Evolutionary conservation across 345 rosid genomes (phyloP), one percentile per base, ranked within the genome.

Genomic region (Capsella bursapastoris): DNA sequence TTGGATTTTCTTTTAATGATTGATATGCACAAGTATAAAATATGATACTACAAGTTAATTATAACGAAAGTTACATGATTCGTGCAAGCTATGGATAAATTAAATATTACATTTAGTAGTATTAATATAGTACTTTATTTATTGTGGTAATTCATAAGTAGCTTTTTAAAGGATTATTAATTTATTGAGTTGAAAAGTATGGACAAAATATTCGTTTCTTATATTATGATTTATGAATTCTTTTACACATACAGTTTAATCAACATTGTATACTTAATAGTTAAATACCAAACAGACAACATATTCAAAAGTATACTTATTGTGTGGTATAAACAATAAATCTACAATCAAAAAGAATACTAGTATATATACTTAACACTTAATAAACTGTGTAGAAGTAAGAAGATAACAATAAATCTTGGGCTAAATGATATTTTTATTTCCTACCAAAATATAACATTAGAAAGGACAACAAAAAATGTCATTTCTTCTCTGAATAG

Each of bases 31-130:
- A 37, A 38, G 7, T 8, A 40, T 52, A 50, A 57, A 38, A 35
- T 29, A 60, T 60, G 11, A 29, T 27, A 28, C 28, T 27, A 28
- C 28, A 63, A 41, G n/a, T 55, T 45, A 47, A 47, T 47, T 40
- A 74, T 57, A 47, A 22, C 40, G 6, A 62, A 50, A 53, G 56
- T 44, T 13, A 72, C 18, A 64, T 22, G 64, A 44, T 73, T 73
- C 38, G 47, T 51, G 41, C 25, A 72, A 40, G 68, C 43, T 72
- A 41, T 49, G 8, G 1, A 25, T 38, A 60, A n/a, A 3, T 25
- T 34, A 13, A 31, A 18, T n/a, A 11, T 16, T 32, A 70, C 58
- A 50, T 49, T 71, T 51, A 29, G 7, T 16, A 48, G 4, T 49
- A 10, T 8, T 38, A 8, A 38, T 38, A 8, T 38, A 38, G 11